Evolutionary conservation across 768 basidiomycete species (phyloP).

Genomic region (Mycena leptocephala): DNA sequence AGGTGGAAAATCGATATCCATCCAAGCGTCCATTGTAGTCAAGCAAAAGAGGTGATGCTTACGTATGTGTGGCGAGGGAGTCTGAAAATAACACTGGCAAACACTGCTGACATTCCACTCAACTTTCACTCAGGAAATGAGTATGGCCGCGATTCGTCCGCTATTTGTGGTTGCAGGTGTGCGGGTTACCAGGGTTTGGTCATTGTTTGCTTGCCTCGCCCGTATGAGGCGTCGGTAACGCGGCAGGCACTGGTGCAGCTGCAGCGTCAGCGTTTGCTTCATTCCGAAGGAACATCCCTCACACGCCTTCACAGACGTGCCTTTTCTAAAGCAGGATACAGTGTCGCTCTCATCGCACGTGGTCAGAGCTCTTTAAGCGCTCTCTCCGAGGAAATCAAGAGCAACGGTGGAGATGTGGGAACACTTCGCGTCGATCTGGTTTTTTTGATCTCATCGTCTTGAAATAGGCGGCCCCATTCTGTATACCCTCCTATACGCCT

Average conservation of each 20-base stretch:
- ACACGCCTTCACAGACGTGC: slow-evolving; percentile 57
- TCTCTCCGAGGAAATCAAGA: slow-evolving; percentile 70
- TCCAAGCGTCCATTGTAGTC: no score
- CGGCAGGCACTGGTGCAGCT: slow-evolving; percentile 69
- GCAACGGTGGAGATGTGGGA: slow-evolving; percentile 71
- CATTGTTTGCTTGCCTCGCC: neutral
- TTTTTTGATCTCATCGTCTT: neutral
- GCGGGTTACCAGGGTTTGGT: neutral
- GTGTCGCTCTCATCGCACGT: slow-evolving; percentile 77
- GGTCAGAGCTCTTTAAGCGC: slow-evolving; percentile 64
- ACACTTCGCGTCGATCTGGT: neutral
- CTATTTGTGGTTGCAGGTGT: slow-evolving; percentile 29
- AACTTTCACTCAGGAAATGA: neutral
- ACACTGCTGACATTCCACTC: no score
- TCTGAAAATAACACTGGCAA: neutral
- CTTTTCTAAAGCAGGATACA: slow-evolving; percentile 77
- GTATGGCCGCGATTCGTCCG: slow-evolving; percentile 24
- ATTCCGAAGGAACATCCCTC: neutral
- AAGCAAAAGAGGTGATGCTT: neutral
- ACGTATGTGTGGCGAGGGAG: neutral
- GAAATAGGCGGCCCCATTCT: slow-evolving; percentile 71
- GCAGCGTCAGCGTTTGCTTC: slow-evolving; percentile 59
- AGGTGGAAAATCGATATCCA: no score
- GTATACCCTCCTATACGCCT: slow-evolving; percentile 66
- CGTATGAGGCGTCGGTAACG: slow-evolving; percentile 63